Conservation (phyloP, 169 alveolate species). For the Cryptosporidium bovis region DNA sequence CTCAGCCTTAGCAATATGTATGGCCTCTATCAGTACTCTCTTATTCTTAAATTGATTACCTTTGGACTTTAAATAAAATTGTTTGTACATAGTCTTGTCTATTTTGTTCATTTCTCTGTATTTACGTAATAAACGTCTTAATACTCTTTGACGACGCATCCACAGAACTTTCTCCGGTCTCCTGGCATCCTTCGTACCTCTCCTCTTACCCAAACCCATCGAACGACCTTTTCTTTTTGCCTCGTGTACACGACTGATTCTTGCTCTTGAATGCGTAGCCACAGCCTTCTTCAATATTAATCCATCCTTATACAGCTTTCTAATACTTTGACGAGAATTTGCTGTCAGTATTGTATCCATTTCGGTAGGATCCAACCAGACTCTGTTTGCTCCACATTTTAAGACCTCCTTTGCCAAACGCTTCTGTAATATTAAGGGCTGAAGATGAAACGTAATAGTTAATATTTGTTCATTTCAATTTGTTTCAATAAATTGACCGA, state of each 20-base stretch:
- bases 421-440: conserved; percentile 94
- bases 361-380: conserved; percentile 99
- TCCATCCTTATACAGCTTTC: conserved; percentile 97
- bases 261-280: conserved; percentile 95
- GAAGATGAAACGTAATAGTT: background rate
- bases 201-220: conserved; percentile 97
- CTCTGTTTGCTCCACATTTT: conserved; percentile 96
- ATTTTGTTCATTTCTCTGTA: conserved; percentile 96
- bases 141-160: conserved; percentile 98
- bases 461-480: background rate
- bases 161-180: conserved; percentile 96
- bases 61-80: conserved; percentile 96
- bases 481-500: too few relatives aligned
- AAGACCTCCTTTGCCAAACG: conserved; percentile 97
- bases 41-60: conserved; percentile 98
- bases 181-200: conserved; percentile 97
- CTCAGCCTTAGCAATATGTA: conserved; percentile 93
- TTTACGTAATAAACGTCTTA: conserved; percentile 96
- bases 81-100: conserved; percentile 96
- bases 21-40: conserved; percentile 96
- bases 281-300: conserved; percentile 95
- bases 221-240: conserved; percentile 98
- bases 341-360: conserved; percentile 96
- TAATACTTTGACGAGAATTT: conserved; percentile 95
- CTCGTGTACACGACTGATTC: conserved; percentile 91